phyloP scores from a whole-genome alignment of 2,329 filamentous ascomycete genomes.

The Podosphaera xanthii region DNA sequence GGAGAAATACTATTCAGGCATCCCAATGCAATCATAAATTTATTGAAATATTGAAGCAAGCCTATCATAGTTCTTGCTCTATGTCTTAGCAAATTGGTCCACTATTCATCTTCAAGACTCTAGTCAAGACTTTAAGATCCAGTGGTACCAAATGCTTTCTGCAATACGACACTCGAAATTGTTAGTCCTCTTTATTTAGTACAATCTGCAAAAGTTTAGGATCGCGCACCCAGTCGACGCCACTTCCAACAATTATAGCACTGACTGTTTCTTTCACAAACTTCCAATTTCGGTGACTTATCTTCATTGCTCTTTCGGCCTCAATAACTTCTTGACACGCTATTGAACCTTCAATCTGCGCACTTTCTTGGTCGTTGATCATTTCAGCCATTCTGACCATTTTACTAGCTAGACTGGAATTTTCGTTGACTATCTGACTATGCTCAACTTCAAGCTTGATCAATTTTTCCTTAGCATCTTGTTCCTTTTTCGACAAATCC shows the following conservation, averaged over 20 bases:
- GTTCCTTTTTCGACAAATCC: conserved; percentile 30
- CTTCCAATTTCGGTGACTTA: conserved; percentile 43
- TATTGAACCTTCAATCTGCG: conserved; percentile 29
- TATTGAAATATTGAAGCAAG: no score
- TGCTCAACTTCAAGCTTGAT: conserved; percentile 34
- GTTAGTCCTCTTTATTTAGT: conserved; percentile 33
- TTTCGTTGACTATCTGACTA: conserved; percentile 31
- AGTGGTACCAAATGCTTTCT: no score
- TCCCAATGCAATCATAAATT: no score
- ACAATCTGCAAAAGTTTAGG: conserved; percentile 45
- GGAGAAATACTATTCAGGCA: no score
- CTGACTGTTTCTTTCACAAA: conserved; percentile 60
- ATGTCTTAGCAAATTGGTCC: no score
- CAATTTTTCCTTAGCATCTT: conserved; percentile 27
- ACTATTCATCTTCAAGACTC: no score
- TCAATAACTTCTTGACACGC: conserved; percentile 31
- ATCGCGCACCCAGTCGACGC: conserved; percentile 59
- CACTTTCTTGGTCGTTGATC: conserved; percentile 27
- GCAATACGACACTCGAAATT: no score
- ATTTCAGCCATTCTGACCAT: conserved; percentile 40
- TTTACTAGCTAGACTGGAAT: conserved; percentile 36
- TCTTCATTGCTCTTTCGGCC: conserved; percentile 35
- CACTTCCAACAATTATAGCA: conserved; percentile 58
- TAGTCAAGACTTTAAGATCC: no score
- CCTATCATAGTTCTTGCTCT: no score